Evolutionary conservation across 73 alveolate species (phyloP).

Genomic region (Effrenium voratum): DNA sequence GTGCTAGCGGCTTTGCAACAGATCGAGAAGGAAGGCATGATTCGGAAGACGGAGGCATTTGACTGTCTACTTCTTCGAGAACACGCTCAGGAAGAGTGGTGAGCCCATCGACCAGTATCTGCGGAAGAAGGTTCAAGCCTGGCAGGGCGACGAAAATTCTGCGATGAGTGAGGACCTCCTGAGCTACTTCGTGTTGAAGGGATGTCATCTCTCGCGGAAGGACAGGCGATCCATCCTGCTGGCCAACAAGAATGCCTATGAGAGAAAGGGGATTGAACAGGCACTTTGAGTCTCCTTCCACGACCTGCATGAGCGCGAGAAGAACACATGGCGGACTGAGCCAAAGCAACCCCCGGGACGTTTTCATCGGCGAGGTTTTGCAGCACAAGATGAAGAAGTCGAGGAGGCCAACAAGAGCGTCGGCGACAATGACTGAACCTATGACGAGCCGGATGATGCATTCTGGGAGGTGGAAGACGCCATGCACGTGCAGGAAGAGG

Average conservation of each 20-base stretch:
- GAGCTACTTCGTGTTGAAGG: neutral
- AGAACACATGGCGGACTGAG: neutral
- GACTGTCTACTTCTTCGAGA: neutral
- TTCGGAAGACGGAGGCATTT: conserved; percentile 13
- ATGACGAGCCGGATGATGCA: neutral
- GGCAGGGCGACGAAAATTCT: neutral
- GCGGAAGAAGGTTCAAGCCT: neutral
- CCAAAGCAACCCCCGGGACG: neutral
- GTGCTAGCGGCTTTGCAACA: neutral
- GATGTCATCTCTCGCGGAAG: neutral
- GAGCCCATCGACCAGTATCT: neutral
- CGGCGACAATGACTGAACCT: too few species aligned
- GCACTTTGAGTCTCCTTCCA: neutral
- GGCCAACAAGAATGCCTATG: neutral
- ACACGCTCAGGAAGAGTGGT: neutral
- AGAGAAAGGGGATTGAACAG: neutral
- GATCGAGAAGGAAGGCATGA: conserved; percentile 12
- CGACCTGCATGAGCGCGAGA: conserved; percentile 2
- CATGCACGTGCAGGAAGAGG: neutral
- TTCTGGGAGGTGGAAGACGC: neutral
- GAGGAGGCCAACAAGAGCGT: neutral
- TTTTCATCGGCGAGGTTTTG: neutral
- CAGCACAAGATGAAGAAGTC: neutral
- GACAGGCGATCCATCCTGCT: neutral
- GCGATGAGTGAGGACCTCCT: neutral